These are phyloP conservation scores for Aureobasidium zeae DNA, from an alignment of 2,329 filamentous ascomycete genomes.

Conservation along the genomic window DNA sequence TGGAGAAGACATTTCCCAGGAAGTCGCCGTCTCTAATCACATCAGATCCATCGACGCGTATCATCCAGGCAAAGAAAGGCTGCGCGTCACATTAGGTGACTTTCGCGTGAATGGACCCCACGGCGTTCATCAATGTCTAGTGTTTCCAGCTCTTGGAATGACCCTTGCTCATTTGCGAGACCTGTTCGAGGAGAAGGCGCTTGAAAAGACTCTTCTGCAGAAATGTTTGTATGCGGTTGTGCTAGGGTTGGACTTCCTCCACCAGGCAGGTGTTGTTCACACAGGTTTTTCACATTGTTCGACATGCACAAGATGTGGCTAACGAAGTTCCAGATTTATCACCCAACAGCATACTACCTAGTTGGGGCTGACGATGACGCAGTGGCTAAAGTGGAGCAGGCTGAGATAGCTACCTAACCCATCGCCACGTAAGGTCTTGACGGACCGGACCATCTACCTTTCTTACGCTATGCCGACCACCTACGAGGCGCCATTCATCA, in stretches of 20 bases:
- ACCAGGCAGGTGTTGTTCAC: neutral
- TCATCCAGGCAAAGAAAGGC: neutral
- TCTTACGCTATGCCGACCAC: neutral
- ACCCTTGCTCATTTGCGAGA: neutral
- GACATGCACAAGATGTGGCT: neutral
- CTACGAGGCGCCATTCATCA: neutral
- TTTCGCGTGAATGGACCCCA: neutral
- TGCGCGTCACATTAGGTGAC: neutral
- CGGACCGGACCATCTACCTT: neutral
- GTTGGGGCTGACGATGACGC: neutral
- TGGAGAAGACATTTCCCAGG: too few species aligned
- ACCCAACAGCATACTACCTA: slow-evolving; percentile 5
- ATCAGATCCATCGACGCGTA: neutral
- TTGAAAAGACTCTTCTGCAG: neutral
- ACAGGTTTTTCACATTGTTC: neutral
- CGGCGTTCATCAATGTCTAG: neutral
- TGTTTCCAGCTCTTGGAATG: neutral
- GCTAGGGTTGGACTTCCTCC: neutral
- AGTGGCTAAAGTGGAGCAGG: neutral
- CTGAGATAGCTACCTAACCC: neutral
- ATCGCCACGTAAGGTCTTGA: neutral
- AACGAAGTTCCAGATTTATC: neutral
- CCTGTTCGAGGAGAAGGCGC: neutral
- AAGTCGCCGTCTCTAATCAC: too few species aligned
- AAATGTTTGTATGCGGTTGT: neutral